Percentiles rank a stretch among this genome's conserved stretches.
Conservation (phyloP, 2,329 filamentous ascomycete genomes). For the Cordyceps javanica region DNA sequence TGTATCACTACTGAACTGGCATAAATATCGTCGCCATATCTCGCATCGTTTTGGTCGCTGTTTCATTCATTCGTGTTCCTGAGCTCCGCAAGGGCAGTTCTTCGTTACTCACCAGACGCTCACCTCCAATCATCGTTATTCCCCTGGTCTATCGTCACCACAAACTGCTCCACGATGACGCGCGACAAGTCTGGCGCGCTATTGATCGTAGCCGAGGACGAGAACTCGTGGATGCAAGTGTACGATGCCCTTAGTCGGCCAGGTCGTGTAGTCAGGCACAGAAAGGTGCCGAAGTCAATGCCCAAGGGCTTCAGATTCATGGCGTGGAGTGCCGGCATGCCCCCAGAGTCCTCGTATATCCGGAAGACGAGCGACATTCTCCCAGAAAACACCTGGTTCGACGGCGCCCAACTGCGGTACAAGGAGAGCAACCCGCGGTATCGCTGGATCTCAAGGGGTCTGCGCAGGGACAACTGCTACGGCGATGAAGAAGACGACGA, state of each 20-base stretch:
- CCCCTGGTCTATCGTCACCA: not conserved
- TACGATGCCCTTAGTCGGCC: not conserved
- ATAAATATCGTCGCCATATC: not conserved
- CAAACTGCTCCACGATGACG: not conserved
- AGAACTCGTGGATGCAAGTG: not conserved
- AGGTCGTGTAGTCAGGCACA: slow-evolving; percentile 12
- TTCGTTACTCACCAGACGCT: not conserved
- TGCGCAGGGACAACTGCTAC: not conserved
- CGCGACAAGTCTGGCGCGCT: not conserved
- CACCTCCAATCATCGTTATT: not conserved
- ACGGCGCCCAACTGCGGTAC: not conserved
- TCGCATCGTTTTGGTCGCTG: not conserved
- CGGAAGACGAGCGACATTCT: slow-evolving; percentile 23
- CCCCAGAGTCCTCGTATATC: slow-evolving; percentile 18
- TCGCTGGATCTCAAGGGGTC: not conserved
- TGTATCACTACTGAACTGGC: not conserved
- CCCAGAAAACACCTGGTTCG: slow-evolving; percentile 18
- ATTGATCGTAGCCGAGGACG: not conserved
- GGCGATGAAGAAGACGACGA: not conserved
- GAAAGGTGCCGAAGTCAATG: slow-evolving; percentile 21
- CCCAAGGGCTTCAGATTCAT: slow-evolving; percentile 21
- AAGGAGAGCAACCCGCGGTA: not conserved
- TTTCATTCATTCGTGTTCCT: not conserved
- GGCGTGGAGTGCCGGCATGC: slow-evolving; percentile 23
- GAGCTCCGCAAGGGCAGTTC: not conserved